Base-by-base conservation (phyloP, 345 rosid species). In the Hibiscus trionum region DNA sequence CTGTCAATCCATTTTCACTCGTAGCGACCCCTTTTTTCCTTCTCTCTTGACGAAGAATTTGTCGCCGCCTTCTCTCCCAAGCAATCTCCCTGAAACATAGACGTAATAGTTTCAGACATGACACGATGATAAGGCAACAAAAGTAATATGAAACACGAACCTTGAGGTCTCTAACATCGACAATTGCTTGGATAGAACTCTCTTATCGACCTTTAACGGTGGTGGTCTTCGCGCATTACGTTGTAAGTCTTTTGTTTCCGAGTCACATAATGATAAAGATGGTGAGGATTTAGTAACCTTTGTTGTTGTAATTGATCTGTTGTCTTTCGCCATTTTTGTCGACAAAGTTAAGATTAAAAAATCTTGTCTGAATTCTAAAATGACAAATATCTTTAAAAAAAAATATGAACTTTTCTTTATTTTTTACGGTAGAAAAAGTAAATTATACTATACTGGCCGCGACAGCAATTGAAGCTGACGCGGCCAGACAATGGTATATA, bases 11-110 rank as follows among this genome's bases (percentile, higher is more conserved):
- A 0, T 77, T 89, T 2, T 57, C 16, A 0, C 77, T 61, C 16
- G 78, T 85, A 10, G 4, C 64, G 6, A 39, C 14, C 71, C 75
- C 57, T 35, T 61, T 77, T 71, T 61, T 76, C 61, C 76, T 76
- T 61, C 82, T 69, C 59, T 82, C 94, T 10, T 85, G 90, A 26
- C 73, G 81, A 31, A 88, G 75, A 16, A 86, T 86, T 78, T 90
- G 96, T 5, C 85, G 82, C 8, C 93, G 83, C 46, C 97, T 79
- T 84, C 77, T 88, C 85, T 94, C 97, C 98, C 98, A 94, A 7
- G 93, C 93, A 10, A 84, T 61, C 57, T 92, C 97, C 3, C 61
- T 57, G 1, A 19, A 19, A 3, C 11, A 4, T 52, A 1, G 57
- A 52, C 24, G 2, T 17, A 5, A 53, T 2, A 24, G 15, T 57